These are phyloP conservation scores for Tulasnella sp. DNA, from an alignment of 768 basidiomycete species.

Conservation along the genomic window DNA sequence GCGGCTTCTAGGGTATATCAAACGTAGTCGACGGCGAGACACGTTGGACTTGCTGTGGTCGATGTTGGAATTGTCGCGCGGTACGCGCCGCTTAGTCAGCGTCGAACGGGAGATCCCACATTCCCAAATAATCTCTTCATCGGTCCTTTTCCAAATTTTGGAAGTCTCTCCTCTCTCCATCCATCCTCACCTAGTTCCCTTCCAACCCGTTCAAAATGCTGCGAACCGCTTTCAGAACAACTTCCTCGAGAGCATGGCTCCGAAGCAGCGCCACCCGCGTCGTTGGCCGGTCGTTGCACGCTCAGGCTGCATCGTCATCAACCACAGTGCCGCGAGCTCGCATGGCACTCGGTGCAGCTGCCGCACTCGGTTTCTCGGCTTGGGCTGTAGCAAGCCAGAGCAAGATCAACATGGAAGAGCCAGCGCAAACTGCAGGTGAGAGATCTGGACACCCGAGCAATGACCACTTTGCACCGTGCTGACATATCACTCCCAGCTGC, in stretches of 20 bases:
- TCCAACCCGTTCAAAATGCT: background rate
- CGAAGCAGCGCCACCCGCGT: background rate
- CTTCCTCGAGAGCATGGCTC: background rate
- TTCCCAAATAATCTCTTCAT: background rate
- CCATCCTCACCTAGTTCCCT: background rate
- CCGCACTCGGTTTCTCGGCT: background rate
- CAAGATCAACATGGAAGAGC: constrained; percentile 8
- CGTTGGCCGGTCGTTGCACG: background rate
- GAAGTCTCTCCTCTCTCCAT: background rate
- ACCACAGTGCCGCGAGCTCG: background rate
- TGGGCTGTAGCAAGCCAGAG: background rate
- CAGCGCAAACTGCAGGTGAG: background rate
- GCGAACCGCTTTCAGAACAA: background rate
- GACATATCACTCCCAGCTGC: constrained; percentile 2
- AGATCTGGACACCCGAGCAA: background rate
- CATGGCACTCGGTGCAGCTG: background rate
- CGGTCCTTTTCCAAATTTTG: constrained; percentile 7
- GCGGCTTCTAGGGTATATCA: background rate
- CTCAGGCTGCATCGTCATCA: constrained; percentile 10
- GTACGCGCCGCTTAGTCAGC: constrained; percentile 10
- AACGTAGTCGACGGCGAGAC: background rate
- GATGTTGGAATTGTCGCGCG: constrained; percentile 13
- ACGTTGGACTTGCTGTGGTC: constrained; percentile 14
- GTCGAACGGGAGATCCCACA: background rate
- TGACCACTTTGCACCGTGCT: background rate